phyloP scores from a whole-genome alignment of 2,329 filamentous ascomycete species.

The Diatrype stigma region DNA sequence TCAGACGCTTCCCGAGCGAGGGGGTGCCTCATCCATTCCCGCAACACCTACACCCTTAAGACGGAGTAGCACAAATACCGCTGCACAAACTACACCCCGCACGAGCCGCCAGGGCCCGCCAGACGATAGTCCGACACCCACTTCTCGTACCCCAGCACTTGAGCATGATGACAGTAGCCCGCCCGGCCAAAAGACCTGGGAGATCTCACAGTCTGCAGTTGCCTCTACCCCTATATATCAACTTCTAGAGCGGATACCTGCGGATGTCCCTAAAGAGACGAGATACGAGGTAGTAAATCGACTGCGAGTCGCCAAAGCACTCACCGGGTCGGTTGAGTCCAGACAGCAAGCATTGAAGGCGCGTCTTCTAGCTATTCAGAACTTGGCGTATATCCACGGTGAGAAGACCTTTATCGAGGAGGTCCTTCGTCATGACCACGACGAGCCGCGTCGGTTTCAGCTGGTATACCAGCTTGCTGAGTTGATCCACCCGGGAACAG shows the following conservation, averaged over 20 bases:
- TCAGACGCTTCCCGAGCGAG: slow-evolving; percentile 26
- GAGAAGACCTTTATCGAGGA: slow-evolving; percentile 83
- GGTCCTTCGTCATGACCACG: slow-evolving; percentile 79
- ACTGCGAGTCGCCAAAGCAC: slow-evolving; percentile 76
- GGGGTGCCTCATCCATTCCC: slow-evolving; percentile 44
- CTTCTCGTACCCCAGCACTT: slow-evolving; percentile 34
- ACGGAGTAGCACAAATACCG: slow-evolving; percentile 57
- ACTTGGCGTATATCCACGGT: slow-evolving; percentile 82
- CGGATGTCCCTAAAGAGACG: slow-evolving; percentile 65
- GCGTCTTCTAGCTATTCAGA: slow-evolving; percentile 81
- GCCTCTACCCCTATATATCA: slow-evolving; percentile 50
- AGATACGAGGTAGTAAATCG: slow-evolving; percentile 85
- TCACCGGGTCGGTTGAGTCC: slow-evolving; percentile 60
- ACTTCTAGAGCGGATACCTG: slow-evolving; percentile 51
- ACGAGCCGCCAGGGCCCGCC: slow-evolving; percentile 31
- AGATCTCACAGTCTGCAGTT: slow-evolving; percentile 58
- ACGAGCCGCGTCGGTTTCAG: slow-evolving; percentile 85
- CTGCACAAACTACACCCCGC: slow-evolving; percentile 34
- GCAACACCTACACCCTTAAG: slow-evolving; percentile 72
- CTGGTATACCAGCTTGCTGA: slow-evolving; percentile 90
- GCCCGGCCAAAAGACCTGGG: slow-evolving; percentile 55
- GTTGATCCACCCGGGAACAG: slow-evolving; percentile 76
- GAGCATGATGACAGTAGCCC: slow-evolving; percentile 36
- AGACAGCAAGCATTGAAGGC: slow-evolving; percentile 75
- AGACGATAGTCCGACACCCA: slow-evolving; percentile 44